These are phyloP conservation scores for Barnettozyma siamensis DNA, from an alignment of 805 yeast species.

Conservation along the genomic window DNA sequence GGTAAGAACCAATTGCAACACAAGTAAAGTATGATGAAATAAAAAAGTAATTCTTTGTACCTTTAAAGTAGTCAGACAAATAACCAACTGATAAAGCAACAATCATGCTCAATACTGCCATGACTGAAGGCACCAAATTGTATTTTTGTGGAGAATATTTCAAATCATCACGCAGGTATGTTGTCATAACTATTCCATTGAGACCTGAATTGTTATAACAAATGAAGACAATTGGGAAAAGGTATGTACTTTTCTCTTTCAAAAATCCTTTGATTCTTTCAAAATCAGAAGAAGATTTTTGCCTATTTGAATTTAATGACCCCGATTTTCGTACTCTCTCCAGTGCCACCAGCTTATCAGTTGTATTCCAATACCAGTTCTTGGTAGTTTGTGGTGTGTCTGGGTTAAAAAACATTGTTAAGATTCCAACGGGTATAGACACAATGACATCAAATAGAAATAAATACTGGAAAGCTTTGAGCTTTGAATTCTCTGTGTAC, in stretches of 20 bases:
- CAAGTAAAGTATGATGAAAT: slow-evolving; percentile 34
- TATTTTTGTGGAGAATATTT: slow-evolving; percentile 28
- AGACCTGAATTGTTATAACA: slow-evolving; percentile 13
- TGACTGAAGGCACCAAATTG: slow-evolving; percentile 35
- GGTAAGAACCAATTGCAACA: slow-evolving; percentile 37
- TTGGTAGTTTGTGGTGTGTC: slow-evolving; percentile 38
- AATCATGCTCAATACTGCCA: slow-evolving; percentile 32
- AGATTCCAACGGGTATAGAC: slow-evolving; percentile 36
- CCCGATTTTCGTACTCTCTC: slow-evolving; percentile 37
- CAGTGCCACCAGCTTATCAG: slow-evolving; percentile 32
- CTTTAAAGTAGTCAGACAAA: slow-evolving; percentile 31
- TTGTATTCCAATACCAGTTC: slow-evolving; percentile 29
- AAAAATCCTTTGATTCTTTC: slow-evolving; percentile 33
- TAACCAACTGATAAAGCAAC: slow-evolving; percentile 31
- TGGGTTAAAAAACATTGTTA: slow-evolving; percentile 37
- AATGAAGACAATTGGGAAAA: slow-evolving; percentile 30
- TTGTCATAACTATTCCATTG: slow-evolving; percentile 36
- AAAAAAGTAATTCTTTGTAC: slow-evolving; percentile 33
- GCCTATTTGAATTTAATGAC: slow-evolving; percentile 30
- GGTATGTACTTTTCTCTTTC: slow-evolving; percentile 39
- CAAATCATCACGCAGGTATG: slow-evolving; percentile 37
- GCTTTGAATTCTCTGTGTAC: slow-evolving; percentile 12
- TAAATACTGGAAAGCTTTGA: slow-evolving; percentile 36
- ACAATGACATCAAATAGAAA: slow-evolving; percentile 38
- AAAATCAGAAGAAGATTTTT: slow-evolving; percentile 32